phyloP scores from a whole-genome alignment of 257 asterid species.

The Salvia hispanica region DNA sequence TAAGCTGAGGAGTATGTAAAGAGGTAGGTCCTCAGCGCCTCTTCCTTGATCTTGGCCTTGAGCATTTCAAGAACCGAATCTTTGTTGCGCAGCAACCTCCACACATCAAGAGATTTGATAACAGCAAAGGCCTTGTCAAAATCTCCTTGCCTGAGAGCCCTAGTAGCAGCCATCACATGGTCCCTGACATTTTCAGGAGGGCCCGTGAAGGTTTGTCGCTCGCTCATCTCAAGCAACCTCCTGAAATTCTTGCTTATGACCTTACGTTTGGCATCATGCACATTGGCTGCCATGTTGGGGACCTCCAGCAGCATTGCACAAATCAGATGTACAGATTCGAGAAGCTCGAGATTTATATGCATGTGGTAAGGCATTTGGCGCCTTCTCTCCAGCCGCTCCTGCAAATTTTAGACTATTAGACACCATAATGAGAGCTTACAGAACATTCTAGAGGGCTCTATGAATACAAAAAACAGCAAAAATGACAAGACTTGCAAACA shows the following conservation, averaged over 20 bases:
- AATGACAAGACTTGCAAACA: not conserved
- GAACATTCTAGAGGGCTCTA: not conserved
- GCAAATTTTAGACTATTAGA: conserved; percentile 16
- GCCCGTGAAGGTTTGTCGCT: conserved; percentile 86
- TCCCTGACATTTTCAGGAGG: conserved; percentile 98
- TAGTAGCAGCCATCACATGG: conserved; percentile 92
- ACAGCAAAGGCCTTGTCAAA: conserved; percentile 65
- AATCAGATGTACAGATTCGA: conserved; percentile 91
- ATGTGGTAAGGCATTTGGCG: conserved; percentile 98
- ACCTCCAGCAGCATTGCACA: conserved; percentile 95
- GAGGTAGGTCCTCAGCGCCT: conserved; percentile 85
- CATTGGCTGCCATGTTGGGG: conserved; percentile 95
- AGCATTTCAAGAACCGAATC: conserved; percentile 77
- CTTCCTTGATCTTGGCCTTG: conserved; percentile 82
- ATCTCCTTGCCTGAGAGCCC: conserved; percentile 88
- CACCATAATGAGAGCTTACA: not conserved
- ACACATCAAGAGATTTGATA: conserved; percentile 71
- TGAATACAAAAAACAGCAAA: not conserved
- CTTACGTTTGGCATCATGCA: conserved; percentile 78
- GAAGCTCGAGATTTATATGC: conserved; percentile 98
- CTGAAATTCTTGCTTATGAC: conserved; percentile 83
- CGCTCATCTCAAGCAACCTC: conserved; percentile 72
- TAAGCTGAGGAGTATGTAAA: conserved; percentile 78
- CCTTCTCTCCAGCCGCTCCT: conserved; percentile 95
- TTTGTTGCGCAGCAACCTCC: conserved; percentile 77